Base-by-base conservation (phyloP, 2,329 filamentous ascomycete species). In the Colletotrichum theobromicola region DNA sequence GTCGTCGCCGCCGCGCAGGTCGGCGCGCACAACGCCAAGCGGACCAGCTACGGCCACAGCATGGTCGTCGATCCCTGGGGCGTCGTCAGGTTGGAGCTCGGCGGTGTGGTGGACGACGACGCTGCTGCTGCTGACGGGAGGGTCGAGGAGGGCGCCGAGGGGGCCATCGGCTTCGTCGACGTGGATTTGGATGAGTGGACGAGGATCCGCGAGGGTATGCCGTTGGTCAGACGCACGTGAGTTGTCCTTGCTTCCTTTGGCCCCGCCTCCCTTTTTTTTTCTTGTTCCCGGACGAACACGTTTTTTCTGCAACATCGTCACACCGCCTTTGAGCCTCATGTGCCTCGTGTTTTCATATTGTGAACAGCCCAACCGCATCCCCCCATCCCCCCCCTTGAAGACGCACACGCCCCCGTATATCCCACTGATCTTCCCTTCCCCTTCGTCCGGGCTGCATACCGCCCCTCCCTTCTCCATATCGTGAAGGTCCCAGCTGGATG, bases 21-120 rank as follows among this genome's bases (percentile, higher is more conserved):
- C 26, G 96, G 95, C 2, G 83, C 86, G 46, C 95, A 90, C 76
- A 95, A 95, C 78, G 90, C 92, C 76, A 95, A 92, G 83, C 88
- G 96, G 72, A 89, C 90, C 32, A 97, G 94, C 83, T 98, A 97
- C 84, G 96, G 96, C 0, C 93, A 95, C 81, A 94, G 94, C 78
- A 91, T 98, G 86, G 93, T 97, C 61, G 89, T 98, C 30, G 93
- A 94, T 82, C 96, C 96, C 0, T 98, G 95, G 95, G 96, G 96
- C 0, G 89, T 90, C 71, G 89, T 98, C 2, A 81, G 95, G 53
- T 89, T 93, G 5, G 88, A 93, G 80, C 87, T 93, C 80, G 88
- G 88, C 53, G 92, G 91, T 1, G 86, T 85, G 21, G 86, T 85
- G 21, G 84, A 86, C 55, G n/a, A n/a, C n/a, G n/a, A n/a, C n/a